These are phyloP conservation scores for Lentinula boryana DNA, from an alignment of 768 basidiomycete species.

Conservation along the genomic window DNA sequence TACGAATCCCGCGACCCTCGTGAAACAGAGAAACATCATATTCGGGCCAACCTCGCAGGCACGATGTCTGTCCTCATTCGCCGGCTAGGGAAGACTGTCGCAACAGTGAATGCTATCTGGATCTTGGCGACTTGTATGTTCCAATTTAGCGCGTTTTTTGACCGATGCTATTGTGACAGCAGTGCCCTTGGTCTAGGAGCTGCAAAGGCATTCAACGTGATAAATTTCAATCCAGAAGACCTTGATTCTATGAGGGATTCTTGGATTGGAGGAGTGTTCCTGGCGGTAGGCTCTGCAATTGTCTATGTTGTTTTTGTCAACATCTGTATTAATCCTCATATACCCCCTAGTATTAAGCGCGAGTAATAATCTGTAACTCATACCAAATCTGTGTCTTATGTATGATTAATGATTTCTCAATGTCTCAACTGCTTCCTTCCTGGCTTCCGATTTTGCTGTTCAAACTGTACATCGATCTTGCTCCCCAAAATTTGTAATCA, in stretches of 20 bases:
- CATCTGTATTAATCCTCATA: conserved; percentile 18
- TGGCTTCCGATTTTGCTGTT: too few relatives aligned
- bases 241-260: conserved; percentile 18
- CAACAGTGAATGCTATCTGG: conserved; percentile 24
- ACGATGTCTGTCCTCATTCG: conserved; percentile 19
- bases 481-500: too few relatives aligned
- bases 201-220: conserved; percentile 22
- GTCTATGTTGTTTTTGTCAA: conserved; percentile 22
- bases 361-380: not conserved
- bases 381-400: too few relatives aligned
- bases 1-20: not conserved
- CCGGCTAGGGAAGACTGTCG: conserved; percentile 23
- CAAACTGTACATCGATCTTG: too few relatives aligned
- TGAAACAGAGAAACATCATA: not conserved
- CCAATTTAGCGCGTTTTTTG: conserved; percentile 26
- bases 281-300: conserved; percentile 18
- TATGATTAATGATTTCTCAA: too few relatives aligned
- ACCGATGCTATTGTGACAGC: conserved; percentile 31
- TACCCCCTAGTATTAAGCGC: not conserved
- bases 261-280: conserved; percentile 30
- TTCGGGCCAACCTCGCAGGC: conserved; percentile 9
- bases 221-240: conserved; percentile 15
- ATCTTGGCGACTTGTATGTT: conserved; percentile 23
- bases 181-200: conserved; percentile 21
- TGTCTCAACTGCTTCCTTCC: too few relatives aligned